Conservation (phyloP, 2,329 filamentous ascomycete species). For the Penicillium sp. region DNA sequence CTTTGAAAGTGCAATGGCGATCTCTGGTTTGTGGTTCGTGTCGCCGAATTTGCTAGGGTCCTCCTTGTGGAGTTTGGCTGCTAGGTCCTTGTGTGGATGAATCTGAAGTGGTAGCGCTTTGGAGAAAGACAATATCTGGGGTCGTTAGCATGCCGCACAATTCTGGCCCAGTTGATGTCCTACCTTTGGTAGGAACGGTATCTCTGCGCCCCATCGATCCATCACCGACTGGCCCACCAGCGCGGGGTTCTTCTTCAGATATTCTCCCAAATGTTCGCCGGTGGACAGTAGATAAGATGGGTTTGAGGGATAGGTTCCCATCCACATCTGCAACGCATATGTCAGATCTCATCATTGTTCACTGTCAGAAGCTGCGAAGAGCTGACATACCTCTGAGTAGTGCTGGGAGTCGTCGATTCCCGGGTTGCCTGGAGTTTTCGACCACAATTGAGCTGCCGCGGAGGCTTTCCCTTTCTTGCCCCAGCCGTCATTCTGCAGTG, state of each 20-base stretch:
- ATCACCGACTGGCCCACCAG: conserved; percentile 60
- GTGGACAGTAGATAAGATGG: conserved; percentile 60
- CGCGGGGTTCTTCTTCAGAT: conserved; percentile 59
- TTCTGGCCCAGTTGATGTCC: not conserved
- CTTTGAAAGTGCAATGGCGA: conserved; percentile 63
- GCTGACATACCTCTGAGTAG: conserved; percentile 54
- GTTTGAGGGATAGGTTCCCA: conserved; percentile 68
- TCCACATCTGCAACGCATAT: conserved; percentile 54
- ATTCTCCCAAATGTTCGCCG: conserved; percentile 59
- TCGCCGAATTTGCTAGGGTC: conserved; percentile 65
- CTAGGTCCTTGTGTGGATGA: conserved; percentile 65
- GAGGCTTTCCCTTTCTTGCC: conserved; percentile 63
- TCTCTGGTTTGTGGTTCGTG: conserved; percentile 74
- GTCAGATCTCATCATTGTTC: not conserved
- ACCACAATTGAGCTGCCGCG: conserved; percentile 60
- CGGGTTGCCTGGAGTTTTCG: conserved; percentile 57
- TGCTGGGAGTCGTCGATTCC: conserved; percentile 60
- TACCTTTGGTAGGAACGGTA: conserved; percentile 69
- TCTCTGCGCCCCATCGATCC: conserved; percentile 57
- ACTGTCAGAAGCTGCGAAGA: too few species aligned
- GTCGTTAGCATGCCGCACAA: not conserved
- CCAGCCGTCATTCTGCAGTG: conserved; percentile 59
- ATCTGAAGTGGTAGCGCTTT: conserved; percentile 72
- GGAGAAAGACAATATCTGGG: conserved; percentile 62
- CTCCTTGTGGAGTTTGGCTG: conserved; percentile 57